Evolutionary conservation across 192 early-diverging fungal genomes (phyloP), one percentile per base, ranked within the genome.

Genomic region (Backusella westeae): DNA sequence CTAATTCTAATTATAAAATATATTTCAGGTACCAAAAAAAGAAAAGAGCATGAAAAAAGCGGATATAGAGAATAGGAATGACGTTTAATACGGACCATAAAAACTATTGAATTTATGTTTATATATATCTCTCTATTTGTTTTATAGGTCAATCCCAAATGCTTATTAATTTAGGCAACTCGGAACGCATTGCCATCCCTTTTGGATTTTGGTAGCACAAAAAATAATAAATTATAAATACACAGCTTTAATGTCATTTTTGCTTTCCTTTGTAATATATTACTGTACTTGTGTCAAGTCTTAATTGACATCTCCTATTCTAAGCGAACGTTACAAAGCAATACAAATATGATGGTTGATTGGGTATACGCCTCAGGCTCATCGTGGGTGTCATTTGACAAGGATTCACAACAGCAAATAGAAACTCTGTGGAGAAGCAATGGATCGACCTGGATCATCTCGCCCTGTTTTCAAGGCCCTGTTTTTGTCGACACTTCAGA

Each of bases 311-410:
- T 63, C 29, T 26, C 10, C 26, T 29, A 29, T 49, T 63, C 56
- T 26, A 26, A 26, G 8, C 3, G 12, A 23, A 29, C 32, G 2
- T 2, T 32, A 63, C 12, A 56, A 56, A 21, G 2, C 26, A 26
- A 63, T 12, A 6, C 3, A 21, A 39, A 68, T 21, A 69, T 63
- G 73, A 9, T 41, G 26, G 29, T 59, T 26, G 65, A 41, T 63
- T 75, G 73, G 73, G 73, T 75, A 19, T 75, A 75, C n/a, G 52
- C 53, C 17, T 59, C 73, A 10, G 73, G 73, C 9, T 66, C 73
- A 8, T 52, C 53, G 26, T 75, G 73, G 73, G 29, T 75, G 8
- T 67, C 59, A 38, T 75, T 75, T 67, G 73, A 75, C 17, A 53
- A 35, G 38, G 73, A 52, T 9, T 41, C 73, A 36, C 73, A 75